phyloP scores from a whole-genome alignment of 148 eudicot species.

The Silene latifolia region DNA sequence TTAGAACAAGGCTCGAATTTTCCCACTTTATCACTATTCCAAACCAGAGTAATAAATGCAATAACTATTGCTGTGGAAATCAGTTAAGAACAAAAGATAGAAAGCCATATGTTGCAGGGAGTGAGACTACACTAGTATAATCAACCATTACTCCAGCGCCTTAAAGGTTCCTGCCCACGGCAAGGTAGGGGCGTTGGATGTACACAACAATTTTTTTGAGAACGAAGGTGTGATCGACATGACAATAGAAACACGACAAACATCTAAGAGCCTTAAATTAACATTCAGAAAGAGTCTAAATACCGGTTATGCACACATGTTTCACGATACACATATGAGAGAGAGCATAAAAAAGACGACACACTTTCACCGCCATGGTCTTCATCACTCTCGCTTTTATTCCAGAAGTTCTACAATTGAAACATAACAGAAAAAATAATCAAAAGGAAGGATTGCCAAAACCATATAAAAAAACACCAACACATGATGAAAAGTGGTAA shows the following conservation, averaged over 20 bases:
- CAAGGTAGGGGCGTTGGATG: not conserved
- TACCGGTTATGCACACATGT: constrained; percentile 43
- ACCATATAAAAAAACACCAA: not conserved
- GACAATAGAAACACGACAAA: not conserved
- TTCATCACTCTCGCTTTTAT: constrained; percentile 48
- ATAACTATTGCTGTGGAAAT: constrained; percentile 3
- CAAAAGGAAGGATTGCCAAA: not conserved
- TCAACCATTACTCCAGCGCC: not conserved
- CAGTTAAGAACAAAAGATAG: not conserved
- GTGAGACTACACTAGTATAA: not conserved
- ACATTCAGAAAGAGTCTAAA: constrained; percentile 6
- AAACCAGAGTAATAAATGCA: constrained; percentile 20
- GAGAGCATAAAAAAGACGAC: constrained; percentile 37
- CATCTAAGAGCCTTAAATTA: not conserved
- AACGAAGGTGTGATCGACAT: not conserved
- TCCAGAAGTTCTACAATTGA: constrained; percentile 38
- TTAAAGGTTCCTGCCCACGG: not conserved
- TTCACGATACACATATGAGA: constrained; percentile 26
- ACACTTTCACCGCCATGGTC: constrained; percentile 37
- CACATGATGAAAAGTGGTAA: constrained; percentile 2
- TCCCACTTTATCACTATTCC: constrained; percentile 44
- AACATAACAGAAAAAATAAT: not conserved
- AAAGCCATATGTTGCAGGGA: not conserved
- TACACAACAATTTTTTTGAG: not conserved
- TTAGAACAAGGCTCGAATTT: constrained; percentile 77